Evolutionary conservation across 164 flowering plant genomes (phyloP).

Genomic region (Brasenia schreberi): DNA sequence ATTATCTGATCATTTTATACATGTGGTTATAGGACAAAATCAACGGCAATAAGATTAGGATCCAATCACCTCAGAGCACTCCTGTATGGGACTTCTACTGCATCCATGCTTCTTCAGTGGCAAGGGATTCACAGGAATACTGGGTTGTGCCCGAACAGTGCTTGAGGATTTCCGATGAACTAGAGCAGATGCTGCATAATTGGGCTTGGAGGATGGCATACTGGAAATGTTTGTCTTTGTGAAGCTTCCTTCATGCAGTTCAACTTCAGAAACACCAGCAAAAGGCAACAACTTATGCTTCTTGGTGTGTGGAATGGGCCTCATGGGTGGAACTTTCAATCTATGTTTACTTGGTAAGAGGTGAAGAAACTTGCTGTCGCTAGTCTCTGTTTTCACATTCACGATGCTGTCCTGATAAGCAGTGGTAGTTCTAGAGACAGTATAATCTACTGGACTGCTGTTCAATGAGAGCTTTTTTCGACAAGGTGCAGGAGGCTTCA

Average conservation of each 20-base stretch:
- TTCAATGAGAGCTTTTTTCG: constrained; percentile 31
- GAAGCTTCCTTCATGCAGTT: constrained; percentile 39
- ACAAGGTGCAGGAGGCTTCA: constrained; percentile 63
- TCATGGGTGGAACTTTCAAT: constrained; percentile 68
- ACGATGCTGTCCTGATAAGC: not conserved
- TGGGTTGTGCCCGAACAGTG: constrained; percentile 67
- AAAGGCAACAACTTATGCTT: constrained; percentile 74
- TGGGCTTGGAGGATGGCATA: constrained; percentile 40
- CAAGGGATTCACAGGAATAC: constrained; percentile 79
- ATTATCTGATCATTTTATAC: too few species aligned
- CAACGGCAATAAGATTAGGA: not conserved
- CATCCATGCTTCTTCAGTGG: constrained; percentile 99
- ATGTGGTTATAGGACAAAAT: too few species aligned
- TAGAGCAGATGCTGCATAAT: constrained; percentile 29
- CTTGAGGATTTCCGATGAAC: constrained; percentile 57
- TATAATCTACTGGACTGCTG: constrained; percentile 4
- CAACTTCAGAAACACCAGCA: constrained; percentile 37
- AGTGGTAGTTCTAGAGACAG: not conserved
- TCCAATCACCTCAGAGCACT: constrained; percentile 79
- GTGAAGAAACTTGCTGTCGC: not conserved
- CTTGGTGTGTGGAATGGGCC: constrained; percentile 80
- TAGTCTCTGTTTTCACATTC: not conserved
- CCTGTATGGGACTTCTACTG: constrained; percentile 69
- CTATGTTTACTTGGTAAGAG: constrained; percentile 21
- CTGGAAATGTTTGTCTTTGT: constrained; percentile 29